Percentiles rank a stretch among this genome's conserved stretches.
Conservation (phyloP, 768 basidiomycete species). For the Suillus decipiens region DNA sequence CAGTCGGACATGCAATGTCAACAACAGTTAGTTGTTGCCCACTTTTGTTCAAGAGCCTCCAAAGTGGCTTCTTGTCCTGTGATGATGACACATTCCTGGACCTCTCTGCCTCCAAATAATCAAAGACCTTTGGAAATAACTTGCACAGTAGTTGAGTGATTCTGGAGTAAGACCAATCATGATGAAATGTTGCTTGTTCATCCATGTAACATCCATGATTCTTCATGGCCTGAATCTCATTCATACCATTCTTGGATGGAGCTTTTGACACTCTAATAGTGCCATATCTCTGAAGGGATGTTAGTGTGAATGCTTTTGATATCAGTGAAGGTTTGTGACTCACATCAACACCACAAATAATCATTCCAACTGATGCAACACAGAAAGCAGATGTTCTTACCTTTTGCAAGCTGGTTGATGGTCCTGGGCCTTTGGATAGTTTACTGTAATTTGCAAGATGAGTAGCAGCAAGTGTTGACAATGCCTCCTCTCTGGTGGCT, state of each 20-base stretch:
- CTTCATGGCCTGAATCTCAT: conserved; percentile 8
- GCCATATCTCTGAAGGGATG: conserved; percentile 1
- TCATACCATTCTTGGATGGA: background rate
- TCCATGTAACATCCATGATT: conserved; percentile 2
- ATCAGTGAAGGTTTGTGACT: background rate
- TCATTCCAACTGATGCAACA: background rate
- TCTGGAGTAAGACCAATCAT: background rate
- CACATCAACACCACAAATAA: background rate
- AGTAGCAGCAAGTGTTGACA: too few relatives aligned
- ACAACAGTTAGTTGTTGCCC: background rate
- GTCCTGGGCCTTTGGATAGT: too few relatives aligned
- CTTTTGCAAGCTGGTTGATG: background rate
- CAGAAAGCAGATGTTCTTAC: background rate
- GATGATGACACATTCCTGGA: too few relatives aligned
- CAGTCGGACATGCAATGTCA: background rate
- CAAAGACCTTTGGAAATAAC: background rate
- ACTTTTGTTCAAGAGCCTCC: background rate
- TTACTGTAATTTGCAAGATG: background rate
- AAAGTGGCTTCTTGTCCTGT: background rate
- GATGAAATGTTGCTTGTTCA: background rate
- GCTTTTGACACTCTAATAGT: background rate
- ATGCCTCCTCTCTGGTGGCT: too few relatives aligned
- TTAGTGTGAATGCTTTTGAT: background rate
- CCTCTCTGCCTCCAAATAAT: background rate
- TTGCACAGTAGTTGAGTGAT: background rate